Conservation (phyloP, 2,329 filamentous ascomycete species). For the Penicillium capsulatum region DNA sequence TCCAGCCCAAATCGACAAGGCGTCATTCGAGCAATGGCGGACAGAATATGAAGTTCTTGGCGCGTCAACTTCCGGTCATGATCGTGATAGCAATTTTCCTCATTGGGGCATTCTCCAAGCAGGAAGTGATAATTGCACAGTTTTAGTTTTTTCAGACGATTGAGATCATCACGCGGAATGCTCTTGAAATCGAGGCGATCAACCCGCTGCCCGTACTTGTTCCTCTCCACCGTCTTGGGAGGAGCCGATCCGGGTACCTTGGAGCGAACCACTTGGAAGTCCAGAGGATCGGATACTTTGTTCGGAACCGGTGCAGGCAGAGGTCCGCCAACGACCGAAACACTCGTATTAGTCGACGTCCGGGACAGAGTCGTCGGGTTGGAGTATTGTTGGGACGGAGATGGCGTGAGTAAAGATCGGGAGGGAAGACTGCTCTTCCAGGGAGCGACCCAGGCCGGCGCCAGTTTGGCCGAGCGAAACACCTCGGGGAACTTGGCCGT, state of each 20-base stretch:
- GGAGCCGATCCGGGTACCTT: conserved; percentile 30
- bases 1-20: conserved; percentile 56
- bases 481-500: conserved; percentile 50
- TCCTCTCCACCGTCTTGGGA: conserved; percentile 48
- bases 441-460: conserved; percentile 30
- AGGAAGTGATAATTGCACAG: conserved; percentile 61
- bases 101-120: conserved; percentile 54
- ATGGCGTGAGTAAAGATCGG: conserved; percentile 32
- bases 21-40: conserved; percentile 59
- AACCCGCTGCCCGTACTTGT: conserved; percentile 57
- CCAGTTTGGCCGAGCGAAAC: conserved; percentile 53
- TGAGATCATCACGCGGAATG: conserved; percentile 54
- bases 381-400: conserved; percentile 32
- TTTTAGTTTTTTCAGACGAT: conserved; percentile 59
- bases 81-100: conserved; percentile 49
- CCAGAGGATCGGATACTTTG: conserved; percentile 33
- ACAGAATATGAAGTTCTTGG: conserved; percentile 52
- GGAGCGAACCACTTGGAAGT: conserved; percentile 38
- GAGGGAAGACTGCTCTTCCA: conserved; percentile 32
- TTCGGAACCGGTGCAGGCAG: conserved; percentile 36
- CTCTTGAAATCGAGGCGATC: conserved; percentile 50
- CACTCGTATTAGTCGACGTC: conserved; percentile 40
- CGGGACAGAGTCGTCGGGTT: conserved; percentile 28
- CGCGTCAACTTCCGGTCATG: conserved; percentile 54
- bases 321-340: conserved; percentile 33